Conservation (phyloP, 2,329 filamentous ascomycete species). For the Corynespora cassiicola region DNA sequence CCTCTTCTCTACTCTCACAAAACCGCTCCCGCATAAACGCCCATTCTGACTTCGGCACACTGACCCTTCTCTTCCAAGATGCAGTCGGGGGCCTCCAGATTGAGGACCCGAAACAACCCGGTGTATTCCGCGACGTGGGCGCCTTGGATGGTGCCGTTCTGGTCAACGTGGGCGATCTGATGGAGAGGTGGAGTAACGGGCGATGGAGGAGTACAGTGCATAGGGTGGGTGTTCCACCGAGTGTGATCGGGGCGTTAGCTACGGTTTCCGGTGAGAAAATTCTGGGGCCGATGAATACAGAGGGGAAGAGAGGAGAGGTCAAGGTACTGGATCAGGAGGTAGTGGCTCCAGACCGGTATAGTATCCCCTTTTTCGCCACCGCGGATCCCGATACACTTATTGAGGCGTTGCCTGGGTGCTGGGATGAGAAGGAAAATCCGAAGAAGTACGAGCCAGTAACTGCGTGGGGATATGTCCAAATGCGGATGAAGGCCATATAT, state of each 20-base stretch:
- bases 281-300: constrained; percentile 4
- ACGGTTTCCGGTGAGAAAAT: neutral
- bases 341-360: constrained; percentile 44
- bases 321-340: constrained; percentile 17
- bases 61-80: constrained; percentile 53
- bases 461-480: constrained; percentile 41
- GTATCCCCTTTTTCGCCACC: constrained; percentile 49
- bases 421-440: constrained; percentile 26
- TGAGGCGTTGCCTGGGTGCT: constrained; percentile 43
- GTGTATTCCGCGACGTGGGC: constrained; percentile 34
- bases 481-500: constrained; percentile 27
- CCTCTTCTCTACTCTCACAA: constrained; percentile 25
- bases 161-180: constrained; percentile 49
- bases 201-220: constrained; percentile 47
- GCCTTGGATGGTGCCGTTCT: constrained; percentile 41
- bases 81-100: constrained; percentile 49
- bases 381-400: constrained; percentile 47
- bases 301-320: constrained; percentile 1
- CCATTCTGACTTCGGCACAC: constrained; percentile 51
- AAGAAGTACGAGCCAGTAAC: constrained; percentile 50
- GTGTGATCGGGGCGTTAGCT: neutral
- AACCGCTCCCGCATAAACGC: constrained; percentile 45
- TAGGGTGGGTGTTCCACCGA: constrained; percentile 41
- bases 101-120: constrained; percentile 30
- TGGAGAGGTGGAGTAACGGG: constrained; percentile 48